Evolutionary conservation across 805 yeast genomes (phyloP).

Genomic region (Hanseniaspora lindneri): DNA sequence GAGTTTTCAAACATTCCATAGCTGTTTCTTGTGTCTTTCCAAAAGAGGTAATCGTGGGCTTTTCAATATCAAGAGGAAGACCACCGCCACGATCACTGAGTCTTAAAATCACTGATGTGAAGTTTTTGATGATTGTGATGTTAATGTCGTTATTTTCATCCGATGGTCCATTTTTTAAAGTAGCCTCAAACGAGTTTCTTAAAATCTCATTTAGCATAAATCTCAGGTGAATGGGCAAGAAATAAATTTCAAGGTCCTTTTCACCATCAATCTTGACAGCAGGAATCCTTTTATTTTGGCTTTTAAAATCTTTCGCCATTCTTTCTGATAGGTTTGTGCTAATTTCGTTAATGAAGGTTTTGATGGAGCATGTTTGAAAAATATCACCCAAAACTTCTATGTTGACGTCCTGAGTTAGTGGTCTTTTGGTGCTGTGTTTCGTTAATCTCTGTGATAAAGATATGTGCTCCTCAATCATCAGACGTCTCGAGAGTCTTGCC

Average conservation of each 20-base stretch:
- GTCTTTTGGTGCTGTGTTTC: background rate
- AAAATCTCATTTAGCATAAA: conserved; percentile 79
- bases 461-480: conserved; percentile 83
- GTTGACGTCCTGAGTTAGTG: conserved; percentile 36
- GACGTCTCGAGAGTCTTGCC: conserved; percentile 78
- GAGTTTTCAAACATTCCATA: conserved; percentile 33
- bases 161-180: conserved; percentile 40
- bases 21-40: conserved; percentile 59
- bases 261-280: conserved; percentile 67
- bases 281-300: conserved; percentile 50
- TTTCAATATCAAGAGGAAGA: conserved; percentile 42
- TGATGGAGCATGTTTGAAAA: conserved; percentile 65
- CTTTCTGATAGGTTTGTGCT: conserved; percentile 43
- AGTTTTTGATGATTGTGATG: conserved; percentile 60
- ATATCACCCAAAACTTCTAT: conserved; percentile 65
- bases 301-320: conserved; percentile 43
- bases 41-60: conserved; percentile 67
- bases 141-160: conserved; percentile 36
- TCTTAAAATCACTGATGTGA: conserved; percentile 58
- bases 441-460: conserved; percentile 47
- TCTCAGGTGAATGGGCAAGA: conserved; percentile 74
- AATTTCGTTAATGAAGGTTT: conserved; percentile 42
- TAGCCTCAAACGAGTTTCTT: conserved; percentile 75
- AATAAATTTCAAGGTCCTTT: conserved; percentile 55
- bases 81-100: conserved; percentile 92